Evolutionary conservation across 1,284 basidiomycete species (phyloP).

Genomic region (Retiboletus flavoniger): DNA sequence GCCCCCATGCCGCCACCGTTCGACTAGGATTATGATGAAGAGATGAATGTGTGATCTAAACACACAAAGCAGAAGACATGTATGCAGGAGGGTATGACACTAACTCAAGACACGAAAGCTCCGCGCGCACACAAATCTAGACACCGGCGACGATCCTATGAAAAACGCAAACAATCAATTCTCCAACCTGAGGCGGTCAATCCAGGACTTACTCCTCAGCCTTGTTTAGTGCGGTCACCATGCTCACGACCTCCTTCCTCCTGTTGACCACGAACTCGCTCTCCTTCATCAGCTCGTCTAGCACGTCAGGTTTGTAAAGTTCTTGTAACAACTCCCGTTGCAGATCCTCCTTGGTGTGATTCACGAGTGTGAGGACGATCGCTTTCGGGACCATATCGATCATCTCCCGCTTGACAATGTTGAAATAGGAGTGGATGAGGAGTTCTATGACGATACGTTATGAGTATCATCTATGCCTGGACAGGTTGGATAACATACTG

Average conservation of each 20-base stretch:
- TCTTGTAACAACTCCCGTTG: conserved; percentile 88
- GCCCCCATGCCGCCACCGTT: not conserved
- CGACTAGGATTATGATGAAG: conserved; percentile 1
- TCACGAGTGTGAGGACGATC: conserved; percentile 92
- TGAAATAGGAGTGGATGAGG: conserved; percentile 92
- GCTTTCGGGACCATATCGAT: conserved; percentile 99
- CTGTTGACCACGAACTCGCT: conserved; percentile 81
- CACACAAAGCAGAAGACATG: conserved; percentile 19
- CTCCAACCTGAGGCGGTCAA: not conserved
- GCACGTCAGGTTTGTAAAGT: conserved; percentile 87
- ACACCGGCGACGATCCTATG: conserved; percentile 34
- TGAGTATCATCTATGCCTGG: not conserved
- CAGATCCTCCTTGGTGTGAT: conserved; percentile 88
- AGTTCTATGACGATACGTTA: conserved; percentile 55
- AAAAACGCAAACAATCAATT: conserved; percentile 10
- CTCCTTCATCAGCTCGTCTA: conserved; percentile 92
- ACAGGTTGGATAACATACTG: conserved; percentile 62
- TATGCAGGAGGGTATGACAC: conserved; percentile 32
- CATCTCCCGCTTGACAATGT: conserved; percentile 98
- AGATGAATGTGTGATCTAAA: conserved; percentile 19
- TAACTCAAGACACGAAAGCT: conserved; percentile 19
- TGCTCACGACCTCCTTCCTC: conserved; percentile 85
- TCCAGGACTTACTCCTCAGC: conserved; percentile 76
- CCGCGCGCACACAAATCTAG: conserved; percentile 21
- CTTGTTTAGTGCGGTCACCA: conserved; percentile 88